phyloP scores from a whole-genome alignment of 169 alveolate species.

The Eimeria zaria region DNA sequence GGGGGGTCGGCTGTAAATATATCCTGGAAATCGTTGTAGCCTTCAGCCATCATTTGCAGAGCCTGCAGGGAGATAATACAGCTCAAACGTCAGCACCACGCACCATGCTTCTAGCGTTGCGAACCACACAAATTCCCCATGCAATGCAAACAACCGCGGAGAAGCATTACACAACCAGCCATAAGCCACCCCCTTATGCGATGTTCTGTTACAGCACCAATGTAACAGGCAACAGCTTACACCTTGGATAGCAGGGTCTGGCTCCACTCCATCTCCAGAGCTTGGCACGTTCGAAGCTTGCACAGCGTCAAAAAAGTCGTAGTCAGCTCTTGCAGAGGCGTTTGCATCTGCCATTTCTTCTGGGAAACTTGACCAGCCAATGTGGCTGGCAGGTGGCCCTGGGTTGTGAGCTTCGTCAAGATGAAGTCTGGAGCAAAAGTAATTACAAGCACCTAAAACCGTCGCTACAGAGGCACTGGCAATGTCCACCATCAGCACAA shows the following conservation, averaged over 20 bases:
- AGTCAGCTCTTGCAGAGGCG: constrained; percentile 63
- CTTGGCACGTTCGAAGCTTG: constrained; percentile 18
- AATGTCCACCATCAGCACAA: neutral
- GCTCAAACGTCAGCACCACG: neutral
- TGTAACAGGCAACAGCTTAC: neutral
- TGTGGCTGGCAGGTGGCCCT: constrained; percentile 78
- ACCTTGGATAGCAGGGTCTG: constrained; percentile 51
- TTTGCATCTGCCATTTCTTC: constrained; percentile 75
- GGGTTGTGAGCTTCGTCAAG: constrained; percentile 83
- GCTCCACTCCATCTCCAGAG: constrained; percentile 43
- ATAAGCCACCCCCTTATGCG: neutral
- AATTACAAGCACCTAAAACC: neutral
- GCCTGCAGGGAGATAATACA: constrained; percentile 51
- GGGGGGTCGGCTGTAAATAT: constrained; percentile 71
- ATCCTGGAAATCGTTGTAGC: constrained; percentile 59
- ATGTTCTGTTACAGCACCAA: neutral
- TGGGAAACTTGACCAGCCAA: constrained; percentile 82
- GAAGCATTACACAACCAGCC: neutral
- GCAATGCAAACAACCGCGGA: neutral
- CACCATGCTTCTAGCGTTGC: neutral
- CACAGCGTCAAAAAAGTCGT: constrained; percentile 63
- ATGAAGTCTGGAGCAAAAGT: constrained; percentile 56
- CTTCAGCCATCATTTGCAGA: constrained; percentile 69
- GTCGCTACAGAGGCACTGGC: neutral
- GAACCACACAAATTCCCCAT: neutral